phyloP scores from a whole-genome alignment of 495 filamentous ascomycete genomes.

The Xylaria curta region DNA sequence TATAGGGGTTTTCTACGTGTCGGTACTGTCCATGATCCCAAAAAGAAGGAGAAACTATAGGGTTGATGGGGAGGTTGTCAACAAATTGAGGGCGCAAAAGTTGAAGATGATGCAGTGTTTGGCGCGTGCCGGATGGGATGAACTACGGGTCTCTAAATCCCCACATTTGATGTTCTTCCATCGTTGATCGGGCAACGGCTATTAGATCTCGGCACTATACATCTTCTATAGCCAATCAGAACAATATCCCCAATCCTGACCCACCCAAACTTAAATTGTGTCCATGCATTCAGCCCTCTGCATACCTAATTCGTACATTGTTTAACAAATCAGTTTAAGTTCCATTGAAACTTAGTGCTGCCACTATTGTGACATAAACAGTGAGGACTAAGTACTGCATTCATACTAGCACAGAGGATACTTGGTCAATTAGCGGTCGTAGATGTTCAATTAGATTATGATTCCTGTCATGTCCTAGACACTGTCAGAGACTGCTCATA shows the following conservation, averaged over 20 bases:
- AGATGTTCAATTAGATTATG: too few relatives aligned
- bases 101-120: conserved; percentile 29
- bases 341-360: too few relatives aligned
- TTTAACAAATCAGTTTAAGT: too few relatives aligned
- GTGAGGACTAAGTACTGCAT: too few relatives aligned
- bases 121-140: conserved; percentile 19
- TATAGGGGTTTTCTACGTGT: conserved; percentile 45
- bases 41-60: conserved; percentile 25
- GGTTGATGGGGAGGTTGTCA: conserved; percentile 10
- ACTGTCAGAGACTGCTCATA: too few relatives aligned
- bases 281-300: background rate
- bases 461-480: too few relatives aligned
- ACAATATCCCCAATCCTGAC: background rate
- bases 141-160: background rate
- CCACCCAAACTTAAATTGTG: background rate
- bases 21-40: conserved; percentile 37
- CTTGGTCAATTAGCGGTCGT: too few relatives aligned
- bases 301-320: background rate
- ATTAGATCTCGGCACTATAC: background rate
- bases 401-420: too few relatives aligned
- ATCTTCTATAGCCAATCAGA: background rate
- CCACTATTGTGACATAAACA: too few relatives aligned
- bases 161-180: conserved; percentile 11
- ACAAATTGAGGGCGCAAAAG: conserved; percentile 35
- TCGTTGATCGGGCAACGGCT: conserved; percentile 20